Conservation (phyloP, 2,329 filamentous ascomycete species). For the Monilinia aucupariae region DNA sequence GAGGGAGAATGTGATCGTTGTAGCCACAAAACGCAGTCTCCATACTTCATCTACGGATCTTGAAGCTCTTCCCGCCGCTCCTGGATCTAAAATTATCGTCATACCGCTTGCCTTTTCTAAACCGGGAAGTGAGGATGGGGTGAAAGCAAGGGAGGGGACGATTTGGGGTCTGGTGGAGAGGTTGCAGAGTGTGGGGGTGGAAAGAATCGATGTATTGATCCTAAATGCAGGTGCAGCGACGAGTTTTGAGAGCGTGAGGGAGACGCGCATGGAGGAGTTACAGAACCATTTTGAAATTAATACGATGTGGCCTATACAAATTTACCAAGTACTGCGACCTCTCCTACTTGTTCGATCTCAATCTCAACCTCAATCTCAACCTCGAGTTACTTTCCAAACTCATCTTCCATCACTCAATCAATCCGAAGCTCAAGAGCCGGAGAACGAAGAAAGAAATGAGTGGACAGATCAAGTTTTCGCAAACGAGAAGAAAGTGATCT, state of each 20-base stretch:
- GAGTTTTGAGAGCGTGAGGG: constrained; percentile 31
- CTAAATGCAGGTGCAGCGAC: constrained; percentile 45
- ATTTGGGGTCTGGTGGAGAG: background rate
- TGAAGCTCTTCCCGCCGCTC: background rate
- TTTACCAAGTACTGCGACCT: constrained; percentile 42
- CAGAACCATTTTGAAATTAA: constrained; percentile 41
- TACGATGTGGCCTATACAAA: constrained; percentile 39
- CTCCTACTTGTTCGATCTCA: constrained; percentile 34
- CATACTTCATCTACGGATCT: constrained; percentile 17
- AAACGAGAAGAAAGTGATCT: constrained; percentile 36
- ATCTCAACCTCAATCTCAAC: too few species aligned
- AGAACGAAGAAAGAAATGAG: background rate
- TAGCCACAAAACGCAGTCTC: constrained; percentile 38
- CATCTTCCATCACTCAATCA: too few species aligned
- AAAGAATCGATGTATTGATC: constrained; percentile 45
- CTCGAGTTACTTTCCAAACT: too few species aligned
- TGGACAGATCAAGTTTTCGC: background rate
- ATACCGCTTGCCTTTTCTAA: background rate
- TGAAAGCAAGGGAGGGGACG: accelerated
- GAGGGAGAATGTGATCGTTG: constrained; percentile 37
- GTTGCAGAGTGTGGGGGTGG: constrained; percentile 32
- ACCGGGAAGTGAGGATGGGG: too few species aligned
- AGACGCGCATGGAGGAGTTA: constrained; percentile 37
- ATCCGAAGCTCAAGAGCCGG: too few species aligned
- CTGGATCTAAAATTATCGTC: background rate